Percentiles rank a stretch among this genome's conserved stretches.
Conservation (phyloP, 352 stramenopile species). For the Globisporangium lucens region DNA sequence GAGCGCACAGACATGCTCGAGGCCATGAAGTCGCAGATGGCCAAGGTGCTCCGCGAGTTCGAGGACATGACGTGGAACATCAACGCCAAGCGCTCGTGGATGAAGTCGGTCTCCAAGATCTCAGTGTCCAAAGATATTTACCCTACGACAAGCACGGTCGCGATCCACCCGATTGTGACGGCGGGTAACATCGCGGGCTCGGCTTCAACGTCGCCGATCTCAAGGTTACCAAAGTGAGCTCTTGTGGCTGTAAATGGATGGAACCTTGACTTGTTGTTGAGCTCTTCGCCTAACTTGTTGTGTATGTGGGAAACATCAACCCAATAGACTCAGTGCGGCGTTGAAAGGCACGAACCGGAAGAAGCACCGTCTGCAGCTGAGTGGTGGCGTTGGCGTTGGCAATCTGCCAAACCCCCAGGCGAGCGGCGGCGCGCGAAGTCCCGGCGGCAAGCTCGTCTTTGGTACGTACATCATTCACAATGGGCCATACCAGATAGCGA, state of each 20-base stretch:
- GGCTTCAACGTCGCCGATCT: conserved; percentile 10
- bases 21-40: conserved; percentile 66
- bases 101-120: conserved; percentile 48
- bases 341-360: conserved; percentile 34
- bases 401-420: conserved; percentile 25
- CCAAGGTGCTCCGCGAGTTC: conserved; percentile 62
- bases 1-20: conserved; percentile 49
- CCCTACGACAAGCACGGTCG: conserved; percentile 16
- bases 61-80: conserved; percentile 57
- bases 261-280: neutral
- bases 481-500: neutral
- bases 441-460: conserved; percentile 61
- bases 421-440: conserved; percentile 33
- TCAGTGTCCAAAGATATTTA: conserved; percentile 23
- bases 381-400: conserved; percentile 1
- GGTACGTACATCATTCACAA: conserved; percentile 26
- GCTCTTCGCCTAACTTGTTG: neutral
- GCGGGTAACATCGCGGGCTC: conserved; percentile 24
- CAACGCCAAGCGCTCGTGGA: conserved; percentile 65
- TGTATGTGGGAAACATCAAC: neutral
- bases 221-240: conserved; percentile 49
- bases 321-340: conserved; percentile 8
- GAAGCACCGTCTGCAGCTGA: conserved; percentile 43
- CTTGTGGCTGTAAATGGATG: neutral
- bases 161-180: conserved; percentile 35